Percentiles rank a stretch among this genome's conserved stretches.
phyloP scores from a whole-genome alignment of 345 rosid genomes.

The Carallia pectinifolia region DNA sequence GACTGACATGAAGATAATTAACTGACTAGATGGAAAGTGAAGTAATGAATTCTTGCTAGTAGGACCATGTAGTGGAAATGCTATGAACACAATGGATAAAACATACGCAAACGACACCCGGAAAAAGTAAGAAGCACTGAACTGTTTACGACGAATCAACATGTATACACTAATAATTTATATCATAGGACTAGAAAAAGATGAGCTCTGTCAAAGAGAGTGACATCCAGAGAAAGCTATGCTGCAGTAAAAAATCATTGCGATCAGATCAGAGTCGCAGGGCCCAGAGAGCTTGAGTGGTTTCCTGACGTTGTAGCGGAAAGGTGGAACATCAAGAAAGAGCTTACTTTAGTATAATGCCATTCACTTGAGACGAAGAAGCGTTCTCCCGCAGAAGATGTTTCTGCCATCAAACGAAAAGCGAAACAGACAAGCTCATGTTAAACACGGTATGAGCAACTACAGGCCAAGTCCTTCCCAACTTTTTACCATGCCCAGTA shows the following conservation, averaged over 20 bases:
- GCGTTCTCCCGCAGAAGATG: conserved; percentile 30
- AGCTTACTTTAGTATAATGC: neutral
- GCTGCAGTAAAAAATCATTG: neutral
- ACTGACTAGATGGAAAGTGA: neutral
- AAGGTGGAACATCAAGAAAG: neutral
- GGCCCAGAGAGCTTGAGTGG: neutral
- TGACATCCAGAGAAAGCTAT: neutral
- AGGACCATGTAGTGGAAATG: neutral
- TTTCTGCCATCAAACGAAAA: conserved; percentile 21
- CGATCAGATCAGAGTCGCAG: conserved; percentile 4
- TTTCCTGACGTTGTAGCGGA: too few relatives aligned
- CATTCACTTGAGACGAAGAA: conserved; percentile 26
- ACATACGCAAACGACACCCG: neutral
- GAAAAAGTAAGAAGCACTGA: neutral
- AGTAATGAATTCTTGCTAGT: neutral
- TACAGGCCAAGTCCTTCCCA: neutral
- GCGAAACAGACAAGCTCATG: neutral
- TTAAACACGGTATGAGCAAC: neutral
- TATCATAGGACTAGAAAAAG: neutral
- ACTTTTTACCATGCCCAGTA: too few relatives aligned
- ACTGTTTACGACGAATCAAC: conserved; percentile 2
- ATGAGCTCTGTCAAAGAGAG: neutral
- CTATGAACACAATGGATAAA: neutral
- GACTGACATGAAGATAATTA: neutral
- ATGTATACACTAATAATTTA: neutral